Conservation (phyloP, 345 rosid genomes). For the Brassica napus region DNA sequence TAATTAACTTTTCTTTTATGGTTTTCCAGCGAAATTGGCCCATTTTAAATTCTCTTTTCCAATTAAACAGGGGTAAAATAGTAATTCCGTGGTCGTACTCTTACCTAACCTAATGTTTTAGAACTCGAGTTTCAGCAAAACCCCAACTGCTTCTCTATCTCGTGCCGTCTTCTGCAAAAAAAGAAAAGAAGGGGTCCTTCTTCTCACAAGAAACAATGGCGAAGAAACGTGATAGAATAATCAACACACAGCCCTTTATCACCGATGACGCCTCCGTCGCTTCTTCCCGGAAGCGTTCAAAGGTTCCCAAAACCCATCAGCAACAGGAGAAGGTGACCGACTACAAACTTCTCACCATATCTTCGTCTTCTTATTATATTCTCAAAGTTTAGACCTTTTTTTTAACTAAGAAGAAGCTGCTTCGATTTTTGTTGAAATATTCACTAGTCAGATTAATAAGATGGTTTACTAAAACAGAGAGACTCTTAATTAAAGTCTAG, state of each 20-base stretch:
- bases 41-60: background rate
- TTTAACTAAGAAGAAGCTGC: background rate
- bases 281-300: slow-evolving; percentile 63
- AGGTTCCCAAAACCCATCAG: slow-evolving; percentile 68
- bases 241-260: slow-evolving; percentile 68
- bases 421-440: background rate
- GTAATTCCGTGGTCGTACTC: background rate
- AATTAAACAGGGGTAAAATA: background rate
- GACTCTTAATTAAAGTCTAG: too few relatives aligned
- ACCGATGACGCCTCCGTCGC: slow-evolving; percentile 50
- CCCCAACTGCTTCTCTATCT: background rate
- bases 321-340: slow-evolving; percentile 48
- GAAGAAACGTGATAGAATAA: slow-evolving; percentile 63
- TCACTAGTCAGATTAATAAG: too few relatives aligned
- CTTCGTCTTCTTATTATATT: background rate
- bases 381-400: background rate
- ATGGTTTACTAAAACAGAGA: too few relatives aligned
- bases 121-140: background rate
- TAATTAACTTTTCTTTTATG: too few relatives aligned
- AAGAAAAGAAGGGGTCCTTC: background rate
- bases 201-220: slow-evolving; percentile 30
- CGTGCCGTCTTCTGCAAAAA: slow-evolving; percentile 3
- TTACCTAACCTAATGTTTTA: background rate
- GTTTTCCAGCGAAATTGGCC: too few relatives aligned
- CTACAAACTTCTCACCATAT: background rate